These are phyloP conservation scores for Akanthomyces dipterigenus DNA, from an alignment of 2,329 filamentous ascomycete genomes.

Conservation along the genomic window DNA sequence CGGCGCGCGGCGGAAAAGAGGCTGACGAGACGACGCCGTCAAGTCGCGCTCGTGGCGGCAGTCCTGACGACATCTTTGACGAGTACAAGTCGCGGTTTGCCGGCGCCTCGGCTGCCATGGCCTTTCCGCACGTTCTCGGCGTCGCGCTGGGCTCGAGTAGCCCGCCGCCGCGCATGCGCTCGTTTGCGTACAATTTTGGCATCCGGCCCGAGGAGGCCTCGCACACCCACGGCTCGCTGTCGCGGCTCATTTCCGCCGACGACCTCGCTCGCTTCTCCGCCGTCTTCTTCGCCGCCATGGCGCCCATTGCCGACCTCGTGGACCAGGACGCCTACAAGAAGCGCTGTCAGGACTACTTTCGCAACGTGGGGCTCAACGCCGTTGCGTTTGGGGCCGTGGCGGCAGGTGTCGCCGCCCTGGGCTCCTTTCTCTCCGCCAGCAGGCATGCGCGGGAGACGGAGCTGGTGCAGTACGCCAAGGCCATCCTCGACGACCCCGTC, in stretches of 20 bases:
- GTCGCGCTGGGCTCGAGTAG: conserved; percentile 16
- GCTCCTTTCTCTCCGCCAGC: conserved; percentile 17
- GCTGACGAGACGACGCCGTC: not conserved
- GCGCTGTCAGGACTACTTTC: conserved; percentile 17
- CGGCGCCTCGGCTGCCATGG: conserved; percentile 17
- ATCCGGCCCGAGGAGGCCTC: conserved; percentile 17
- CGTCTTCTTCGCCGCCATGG: conserved; percentile 17
- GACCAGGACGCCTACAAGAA: conserved; percentile 12
- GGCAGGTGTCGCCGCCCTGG: conserved; percentile 19
- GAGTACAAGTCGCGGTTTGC: conserved; percentile 16
- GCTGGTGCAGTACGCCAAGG: conserved; percentile 18
- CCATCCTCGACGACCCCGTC: conserved; percentile 18
- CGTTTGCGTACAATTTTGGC: conserved; percentile 20
- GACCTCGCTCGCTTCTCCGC: conserved; percentile 16
- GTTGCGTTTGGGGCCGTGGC: conserved; percentile 18
- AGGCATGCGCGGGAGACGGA: conserved; percentile 17
- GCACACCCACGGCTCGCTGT: not conserved
- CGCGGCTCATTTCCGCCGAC: conserved; percentile 16
- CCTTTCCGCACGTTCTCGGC: conserved; percentile 18
- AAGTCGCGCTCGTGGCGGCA: not conserved
- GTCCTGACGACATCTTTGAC: conserved; percentile 15
- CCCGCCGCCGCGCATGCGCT: conserved; percentile 16
- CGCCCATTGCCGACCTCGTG: conserved; percentile 15
- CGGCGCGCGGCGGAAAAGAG: not conserved
- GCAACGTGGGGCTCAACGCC: conserved; percentile 1